Percentiles rank a stretch among this genome's conserved stretches.
These are phyloP conservation scores for Heimioporus sp. DNA, from an alignment of 768 basidiomycete species.

Conservation along the genomic window DNA sequence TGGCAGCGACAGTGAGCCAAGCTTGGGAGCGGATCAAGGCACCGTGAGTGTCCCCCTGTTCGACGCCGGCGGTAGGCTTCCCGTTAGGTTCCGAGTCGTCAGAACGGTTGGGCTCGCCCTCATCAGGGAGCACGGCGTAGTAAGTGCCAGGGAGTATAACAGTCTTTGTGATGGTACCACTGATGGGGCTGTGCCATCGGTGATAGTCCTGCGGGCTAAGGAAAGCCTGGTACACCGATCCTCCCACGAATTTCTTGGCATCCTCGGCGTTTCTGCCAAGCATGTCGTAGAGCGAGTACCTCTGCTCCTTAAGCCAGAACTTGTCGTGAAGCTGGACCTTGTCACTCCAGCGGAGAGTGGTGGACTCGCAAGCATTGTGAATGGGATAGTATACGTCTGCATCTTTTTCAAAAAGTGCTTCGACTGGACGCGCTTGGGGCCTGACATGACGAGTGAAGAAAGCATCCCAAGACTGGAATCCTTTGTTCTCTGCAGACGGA, in stretches of 20 bases:
- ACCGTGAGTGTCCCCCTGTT: conserved; percentile 13
- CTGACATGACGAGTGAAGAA: conserved; percentile 62
- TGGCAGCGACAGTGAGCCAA: conserved; percentile 44
- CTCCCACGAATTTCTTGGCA: conserved; percentile 44
- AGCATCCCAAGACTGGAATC: conserved; percentile 41
- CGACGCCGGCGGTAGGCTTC: background rate
- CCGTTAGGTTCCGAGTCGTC: too few species aligned
- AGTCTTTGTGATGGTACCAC: conserved; percentile 36
- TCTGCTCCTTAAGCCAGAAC: conserved; percentile 60
- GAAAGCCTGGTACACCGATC: conserved; percentile 55
- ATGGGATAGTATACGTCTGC: too few species aligned
- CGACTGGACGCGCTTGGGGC: too few species aligned
- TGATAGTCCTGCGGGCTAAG: conserved; percentile 53
- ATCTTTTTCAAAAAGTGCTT: too few species aligned
- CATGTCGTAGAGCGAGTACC: conserved; percentile 59
- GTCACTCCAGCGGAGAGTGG: conserved; percentile 31
- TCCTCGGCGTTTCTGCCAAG: conserved; percentile 30
- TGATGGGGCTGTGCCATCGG: conserved; percentile 60
- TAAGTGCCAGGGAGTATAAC: conserved; percentile 28
- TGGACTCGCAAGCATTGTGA: conserved; percentile 53
- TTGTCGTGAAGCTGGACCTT: conserved; percentile 40
- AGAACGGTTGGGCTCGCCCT: background rate
- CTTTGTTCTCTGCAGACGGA: background rate
- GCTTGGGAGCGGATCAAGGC: conserved; percentile 32
- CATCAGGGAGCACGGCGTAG: conserved; percentile 15